Conservation (phyloP, 176 grass and related monocot species). For the Cenchrus americanus region DNA sequence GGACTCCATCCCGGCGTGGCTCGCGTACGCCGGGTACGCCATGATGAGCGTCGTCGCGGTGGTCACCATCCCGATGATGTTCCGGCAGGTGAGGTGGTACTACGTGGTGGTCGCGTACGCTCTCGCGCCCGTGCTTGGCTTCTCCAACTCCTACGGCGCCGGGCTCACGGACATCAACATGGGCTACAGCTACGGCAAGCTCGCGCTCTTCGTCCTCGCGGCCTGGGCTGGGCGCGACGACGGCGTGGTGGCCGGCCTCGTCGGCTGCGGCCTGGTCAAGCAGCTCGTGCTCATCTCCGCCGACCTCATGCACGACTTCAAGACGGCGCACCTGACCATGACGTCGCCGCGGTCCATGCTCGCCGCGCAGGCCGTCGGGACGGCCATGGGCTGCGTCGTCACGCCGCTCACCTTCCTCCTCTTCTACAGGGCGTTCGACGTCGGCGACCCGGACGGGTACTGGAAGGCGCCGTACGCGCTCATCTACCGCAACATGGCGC, state of each 20-base stretch:
- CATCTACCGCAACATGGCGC: conserved; percentile 87
- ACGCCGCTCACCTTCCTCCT: conserved; percentile 79
- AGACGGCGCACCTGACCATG: conserved; percentile 75
- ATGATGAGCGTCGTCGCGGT: conserved; percentile 42
- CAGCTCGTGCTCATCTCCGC: conserved; percentile 77
- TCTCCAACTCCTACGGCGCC: conserved; percentile 90
- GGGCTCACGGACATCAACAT: conserved; percentile 95
- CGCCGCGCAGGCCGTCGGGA: conserved; percentile 66
- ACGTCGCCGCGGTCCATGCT: conserved; percentile 87
- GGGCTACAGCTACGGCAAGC: conserved; percentile 89
- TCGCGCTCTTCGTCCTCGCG: conserved; percentile 81
- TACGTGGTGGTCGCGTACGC: conserved; percentile 73
- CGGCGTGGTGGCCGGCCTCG: conserved; percentile 72
- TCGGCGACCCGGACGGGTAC: conserved; percentile 73
- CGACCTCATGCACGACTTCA: conserved; percentile 92
- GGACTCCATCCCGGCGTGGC: conserved; percentile 67
- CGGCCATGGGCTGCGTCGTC: conserved; percentile 82
- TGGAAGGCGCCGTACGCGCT: conserved; percentile 95
- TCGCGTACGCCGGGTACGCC: conserved; percentile 65
- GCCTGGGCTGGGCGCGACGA: conserved; percentile 71
- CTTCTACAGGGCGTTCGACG: conserved; percentile 86
- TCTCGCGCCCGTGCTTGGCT: conserved; percentile 80
- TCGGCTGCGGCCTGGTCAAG: conserved; percentile 80
- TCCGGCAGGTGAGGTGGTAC: conserved; percentile 80
- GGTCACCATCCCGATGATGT: conserved; percentile 67